These are phyloP conservation scores for Glebionis coronaria DNA, from an alignment of 129 eudicot species.

Conservation along the genomic window DNA sequence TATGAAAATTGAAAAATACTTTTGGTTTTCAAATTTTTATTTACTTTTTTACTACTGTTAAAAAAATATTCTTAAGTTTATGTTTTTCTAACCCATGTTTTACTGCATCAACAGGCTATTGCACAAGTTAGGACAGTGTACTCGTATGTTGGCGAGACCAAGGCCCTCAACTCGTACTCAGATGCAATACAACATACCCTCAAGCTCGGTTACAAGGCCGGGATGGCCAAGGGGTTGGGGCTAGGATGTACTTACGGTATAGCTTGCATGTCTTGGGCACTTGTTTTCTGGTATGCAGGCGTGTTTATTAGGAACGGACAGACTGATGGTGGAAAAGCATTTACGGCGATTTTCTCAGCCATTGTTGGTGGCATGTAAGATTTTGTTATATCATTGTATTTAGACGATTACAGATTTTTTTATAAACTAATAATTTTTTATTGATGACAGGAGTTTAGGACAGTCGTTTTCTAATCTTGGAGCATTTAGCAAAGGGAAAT, in stretches of 20 bases:
- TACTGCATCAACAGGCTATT: constrained; percentile 56
- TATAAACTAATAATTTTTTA: background rate
- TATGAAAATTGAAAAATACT: background rate
- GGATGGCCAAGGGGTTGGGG: constrained; percentile 99
- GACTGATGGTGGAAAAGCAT: constrained; percentile 96
- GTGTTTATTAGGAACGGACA: constrained; percentile 93
- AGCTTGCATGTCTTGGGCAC: constrained; percentile 99
- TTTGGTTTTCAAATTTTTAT: background rate
- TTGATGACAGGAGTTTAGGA: constrained; percentile 86
- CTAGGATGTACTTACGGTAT: constrained; percentile 97
- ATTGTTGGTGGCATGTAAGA: constrained; percentile 99
- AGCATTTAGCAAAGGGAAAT: constrained; percentile 96
- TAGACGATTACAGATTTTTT: too few species aligned
- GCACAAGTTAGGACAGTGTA: constrained; percentile 99
- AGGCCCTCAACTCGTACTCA: constrained; percentile 86
- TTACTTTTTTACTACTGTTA: too few species aligned
- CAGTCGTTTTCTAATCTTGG: constrained; percentile 98
- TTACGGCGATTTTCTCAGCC: constrained; percentile 96
- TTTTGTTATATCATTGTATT: background rate
- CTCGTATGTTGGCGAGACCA: constrained; percentile 93
- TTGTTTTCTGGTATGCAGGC: constrained; percentile 99
- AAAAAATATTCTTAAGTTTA: too few species aligned
- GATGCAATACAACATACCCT: constrained; percentile 91
- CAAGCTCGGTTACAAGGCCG: constrained; percentile 96
- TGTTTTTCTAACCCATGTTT: too few species aligned